Evolutionary conservation across 495 filamentous ascomycete species (phyloP), one percentile per base, ranked within the genome.

Genomic region (Hapsidospora chrysogenum): DNA sequence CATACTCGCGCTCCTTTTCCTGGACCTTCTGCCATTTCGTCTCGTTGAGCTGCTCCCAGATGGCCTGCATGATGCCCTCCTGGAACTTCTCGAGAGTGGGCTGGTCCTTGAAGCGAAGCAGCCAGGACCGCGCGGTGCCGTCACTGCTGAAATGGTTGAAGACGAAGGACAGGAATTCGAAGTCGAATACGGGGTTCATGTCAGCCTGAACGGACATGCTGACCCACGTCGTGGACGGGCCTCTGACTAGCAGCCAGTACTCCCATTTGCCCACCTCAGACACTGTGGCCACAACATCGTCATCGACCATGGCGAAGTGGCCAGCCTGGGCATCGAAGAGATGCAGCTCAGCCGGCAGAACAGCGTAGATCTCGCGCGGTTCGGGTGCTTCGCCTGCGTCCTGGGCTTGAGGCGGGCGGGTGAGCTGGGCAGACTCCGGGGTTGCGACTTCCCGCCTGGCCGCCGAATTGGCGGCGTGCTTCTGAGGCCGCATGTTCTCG

Each of bases 161-260:
- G 50, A 97, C 95, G 57, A 96, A 95, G 2, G 89, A 95, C 14
- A 93, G 64, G 43, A 83, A 95, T 56, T 96, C 89, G 42, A 93
- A 96, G 59, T 95, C 96, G 66, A 97, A 97, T 22, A 97, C 89
- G 0, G 89, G 92, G 47, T 97, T 97, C 49, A 96, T 80, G 44
- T 96, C 92, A 4, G 78, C 75, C 17, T 81, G 60, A 13, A 97
- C 73, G 14, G 74, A 68, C 44, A 92, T 83, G 16, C 85, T 86
- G 6, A 97, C 63, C 89, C 89, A 95, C 27, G 86, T 76, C 39
- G 70, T 74, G 13, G 85, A 75, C 17, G 63, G 55, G 41, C 82
- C 80, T 29, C 66, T 69, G 32, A 97, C 82, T 44, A 94, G 82
- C 25, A 97, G 64, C 85, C 85, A 96, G 54, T 96, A 97, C 41